Conservation (phyloP, 805 yeast species). For the Cyberlindnera euphorbiae region DNA sequence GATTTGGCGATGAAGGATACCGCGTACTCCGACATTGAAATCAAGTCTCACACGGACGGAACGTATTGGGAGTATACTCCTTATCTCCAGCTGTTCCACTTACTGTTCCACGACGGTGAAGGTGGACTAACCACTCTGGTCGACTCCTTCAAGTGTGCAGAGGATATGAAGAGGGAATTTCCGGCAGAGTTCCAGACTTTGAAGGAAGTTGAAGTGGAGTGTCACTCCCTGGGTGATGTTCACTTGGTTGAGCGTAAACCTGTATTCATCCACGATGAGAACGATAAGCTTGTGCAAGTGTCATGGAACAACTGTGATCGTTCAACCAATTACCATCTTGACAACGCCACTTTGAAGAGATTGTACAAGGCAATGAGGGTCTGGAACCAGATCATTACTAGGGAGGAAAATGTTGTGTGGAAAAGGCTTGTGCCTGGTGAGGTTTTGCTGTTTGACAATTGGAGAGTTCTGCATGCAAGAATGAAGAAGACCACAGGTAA, state of each 20-base stretch:
- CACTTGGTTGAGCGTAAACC: constrained; percentile 63
- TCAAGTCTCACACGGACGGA: constrained; percentile 66
- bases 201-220: constrained; percentile 49
- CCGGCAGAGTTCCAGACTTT: constrained; percentile 51
- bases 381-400: constrained; percentile 51
- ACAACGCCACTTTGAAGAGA: constrained; percentile 39
- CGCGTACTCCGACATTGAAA: constrained; percentile 65
- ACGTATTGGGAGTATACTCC: constrained; percentile 74
- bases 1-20: constrained; percentile 64
- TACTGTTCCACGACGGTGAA: constrained; percentile 55
- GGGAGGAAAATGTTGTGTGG: constrained; percentile 45
- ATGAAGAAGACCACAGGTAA: constrained; percentile 57
- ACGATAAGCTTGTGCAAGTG: constrained; percentile 53
- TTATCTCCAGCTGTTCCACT: constrained; percentile 64
- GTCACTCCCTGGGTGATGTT: constrained; percentile 73
- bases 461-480: constrained; percentile 69
- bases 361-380: constrained; percentile 53
- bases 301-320: constrained; percentile 73
- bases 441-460: constrained; percentile 63
- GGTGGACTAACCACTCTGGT: constrained; percentile 69
- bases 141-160: constrained; percentile 62
- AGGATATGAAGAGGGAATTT: constrained; percentile 37
- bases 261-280: constrained; percentile 46
- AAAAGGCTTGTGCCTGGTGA: constrained; percentile 60
- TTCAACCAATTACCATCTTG: constrained; percentile 43